A percentile compares a stretch with the other conserved stretches of the same genome.
These are phyloP conservation scores for Helminthosporium solani DNA, from an alignment of 2,329 filamentous ascomycete genomes.

Conservation along the genomic window DNA sequence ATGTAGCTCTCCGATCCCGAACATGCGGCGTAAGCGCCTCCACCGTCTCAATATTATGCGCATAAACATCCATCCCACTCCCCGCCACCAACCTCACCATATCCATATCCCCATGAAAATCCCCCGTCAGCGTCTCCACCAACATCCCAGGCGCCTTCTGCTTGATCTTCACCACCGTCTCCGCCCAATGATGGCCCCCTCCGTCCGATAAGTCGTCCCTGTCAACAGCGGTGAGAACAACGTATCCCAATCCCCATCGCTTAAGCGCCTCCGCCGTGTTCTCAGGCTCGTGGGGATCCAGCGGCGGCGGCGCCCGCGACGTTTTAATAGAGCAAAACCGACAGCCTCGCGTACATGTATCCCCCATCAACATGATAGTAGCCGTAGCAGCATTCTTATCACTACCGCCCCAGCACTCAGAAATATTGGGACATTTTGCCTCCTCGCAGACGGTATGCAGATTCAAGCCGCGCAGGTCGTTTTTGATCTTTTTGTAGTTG, in stretches of 20 bases:
- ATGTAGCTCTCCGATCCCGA: slow-evolving; percentile 84
- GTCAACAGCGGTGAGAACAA: slow-evolving; percentile 91
- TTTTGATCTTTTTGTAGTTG: slow-evolving; percentile 94
- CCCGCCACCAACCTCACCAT: slow-evolving; percentile 82
- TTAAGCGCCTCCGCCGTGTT: slow-evolving; percentile 91
- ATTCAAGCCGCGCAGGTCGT: slow-evolving; percentile 82
- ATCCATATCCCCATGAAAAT: slow-evolving; percentile 81
- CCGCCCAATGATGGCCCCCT: slow-evolving; percentile 84
- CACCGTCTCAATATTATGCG: slow-evolving; percentile 95
- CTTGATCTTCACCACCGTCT: slow-evolving; percentile 94
- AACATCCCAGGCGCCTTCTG: slow-evolving; percentile 67
- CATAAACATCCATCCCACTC: slow-evolving; percentile 92
- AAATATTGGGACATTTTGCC: slow-evolving; percentile 94
- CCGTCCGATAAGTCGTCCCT: slow-evolving; percentile 89
- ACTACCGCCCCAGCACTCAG: slow-evolving; percentile 93
- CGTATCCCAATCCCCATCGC: slow-evolving; percentile 92
- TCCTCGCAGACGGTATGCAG: slow-evolving; percentile 98
- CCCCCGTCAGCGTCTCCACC: slow-evolving; percentile 83
- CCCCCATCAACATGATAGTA: slow-evolving; percentile 99
- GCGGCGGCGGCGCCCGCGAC: slow-evolving; percentile 68
- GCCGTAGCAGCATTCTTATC: slow-evolving; percentile 89
- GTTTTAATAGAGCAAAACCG: slow-evolving; percentile 98
- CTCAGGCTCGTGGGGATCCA: slow-evolving; percentile 96
- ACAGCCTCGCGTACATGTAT: slow-evolving; percentile 95
- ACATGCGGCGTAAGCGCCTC: slow-evolving; percentile 89